phyloP scores from a whole-genome alignment of 495 filamentous ascomycete genomes.

The Hamigera avellanea region DNA sequence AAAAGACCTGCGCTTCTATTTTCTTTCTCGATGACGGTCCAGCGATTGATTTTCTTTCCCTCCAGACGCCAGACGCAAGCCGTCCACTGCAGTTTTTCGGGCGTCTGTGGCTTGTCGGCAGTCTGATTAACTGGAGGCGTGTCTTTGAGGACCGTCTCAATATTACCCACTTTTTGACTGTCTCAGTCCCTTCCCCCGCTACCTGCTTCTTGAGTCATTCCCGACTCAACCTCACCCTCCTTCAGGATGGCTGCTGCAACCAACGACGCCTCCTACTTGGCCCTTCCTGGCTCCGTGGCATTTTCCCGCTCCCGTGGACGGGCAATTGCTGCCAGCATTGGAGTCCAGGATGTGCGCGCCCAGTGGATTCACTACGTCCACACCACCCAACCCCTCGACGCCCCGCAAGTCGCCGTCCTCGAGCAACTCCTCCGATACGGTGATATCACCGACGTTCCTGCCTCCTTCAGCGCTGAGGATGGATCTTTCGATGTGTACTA shows the following conservation, averaged over 20 bases:
- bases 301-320: conserved; percentile 42
- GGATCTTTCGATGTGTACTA: conserved; percentile 46
- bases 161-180: not conserved
- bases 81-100: not conserved
- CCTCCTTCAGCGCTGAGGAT: conserved; percentile 30
- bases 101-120: conserved; percentile 6
- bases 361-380: conserved; percentile 58
- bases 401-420: conserved; percentile 34
- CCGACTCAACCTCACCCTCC: conserved; percentile 1
- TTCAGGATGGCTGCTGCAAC: conserved; percentile 23
- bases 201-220: conserved; percentile 1
- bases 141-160: conserved; percentile 5
- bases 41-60: no score
- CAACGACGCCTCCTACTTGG: conserved; percentile 25
- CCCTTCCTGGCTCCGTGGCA: conserved; percentile 40
- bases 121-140: conserved; percentile 12
- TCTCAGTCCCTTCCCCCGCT: not conserved
- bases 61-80: no score
- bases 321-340: conserved; percentile 38
- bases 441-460: conserved; percentile 36
- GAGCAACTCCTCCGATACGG: conserved; percentile 54
- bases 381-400: conserved; percentile 25
- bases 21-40: not conserved
- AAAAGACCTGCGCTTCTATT: not conserved
- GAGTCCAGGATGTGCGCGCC: conserved; percentile 44